Percentiles rank a stretch among this genome's conserved stretches.
phyloP scores from a whole-genome alignment of 768 basidiomycete genomes.

The Hypsizygus marmoreus region DNA sequence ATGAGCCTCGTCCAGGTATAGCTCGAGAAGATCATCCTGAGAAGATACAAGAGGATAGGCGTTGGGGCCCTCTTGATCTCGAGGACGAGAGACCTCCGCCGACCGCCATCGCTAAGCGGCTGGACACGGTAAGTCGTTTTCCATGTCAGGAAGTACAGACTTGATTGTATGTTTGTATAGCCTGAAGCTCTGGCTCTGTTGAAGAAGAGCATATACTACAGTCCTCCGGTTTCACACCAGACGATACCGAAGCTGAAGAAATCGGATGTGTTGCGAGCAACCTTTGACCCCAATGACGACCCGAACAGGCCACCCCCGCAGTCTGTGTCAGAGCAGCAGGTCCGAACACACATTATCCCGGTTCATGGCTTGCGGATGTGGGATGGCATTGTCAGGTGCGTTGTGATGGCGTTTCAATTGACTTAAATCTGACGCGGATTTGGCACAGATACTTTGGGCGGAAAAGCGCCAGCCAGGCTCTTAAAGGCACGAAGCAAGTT shows the following conservation, averaged over 20 bases:
- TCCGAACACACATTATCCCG: constrained; percentile 37
- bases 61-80: constrained; percentile 61
- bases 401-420: not conserved
- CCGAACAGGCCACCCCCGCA: constrained; percentile 49
- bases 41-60: constrained; percentile 38
- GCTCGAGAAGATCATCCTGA: constrained; percentile 15
- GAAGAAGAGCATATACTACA: constrained; percentile 57
- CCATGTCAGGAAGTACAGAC: not conserved
- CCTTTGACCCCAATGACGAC: constrained; percentile 52
- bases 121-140: constrained; percentile 56
- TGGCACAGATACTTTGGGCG: constrained; percentile 46
- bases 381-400: constrained; percentile 53
- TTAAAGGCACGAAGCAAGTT: constrained; percentile 21
- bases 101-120: constrained; percentile 67
- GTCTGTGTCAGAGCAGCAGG: constrained; percentile 60
- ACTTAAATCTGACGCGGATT: constrained; percentile 4
- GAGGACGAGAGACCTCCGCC: constrained; percentile 71
- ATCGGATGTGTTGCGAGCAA: constrained; percentile 46
- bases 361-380: constrained; percentile 59
- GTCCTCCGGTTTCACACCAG: constrained; percentile 53
- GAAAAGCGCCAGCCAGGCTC: constrained; percentile 41
- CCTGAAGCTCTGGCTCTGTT: constrained; percentile 55
- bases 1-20: not conserved
- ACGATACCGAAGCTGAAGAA: constrained; percentile 50
- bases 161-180: constrained; percentile 28